Conservation (phyloP, 768 basidiomycete species). For the Podaxis sp. region DNA sequence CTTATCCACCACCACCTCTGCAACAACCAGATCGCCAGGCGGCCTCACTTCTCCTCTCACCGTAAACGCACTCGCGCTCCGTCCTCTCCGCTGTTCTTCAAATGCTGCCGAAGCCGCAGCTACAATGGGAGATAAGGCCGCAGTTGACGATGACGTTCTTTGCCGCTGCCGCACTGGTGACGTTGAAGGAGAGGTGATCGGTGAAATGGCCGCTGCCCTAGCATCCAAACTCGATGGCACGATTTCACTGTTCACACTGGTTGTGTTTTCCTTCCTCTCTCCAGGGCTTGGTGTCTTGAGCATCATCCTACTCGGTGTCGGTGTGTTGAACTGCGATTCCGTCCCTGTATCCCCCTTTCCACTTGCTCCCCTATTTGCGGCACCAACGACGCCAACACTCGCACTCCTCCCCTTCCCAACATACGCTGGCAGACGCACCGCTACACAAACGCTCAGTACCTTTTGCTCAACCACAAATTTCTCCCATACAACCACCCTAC, state of each 20-base stretch:
- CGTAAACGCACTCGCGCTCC: slow-evolving; percentile 58
- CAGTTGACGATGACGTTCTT: slow-evolving; percentile 16
- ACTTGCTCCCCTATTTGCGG: slow-evolving; percentile 14
- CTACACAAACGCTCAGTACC: slow-evolving; percentile 50
- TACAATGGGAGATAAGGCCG: slow-evolving; percentile 5
- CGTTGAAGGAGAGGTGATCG: background rate
- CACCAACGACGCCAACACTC: slow-evolving; percentile 17
- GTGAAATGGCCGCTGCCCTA: background rate
- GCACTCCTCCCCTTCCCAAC: slow-evolving; percentile 17
- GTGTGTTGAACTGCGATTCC: slow-evolving; percentile 25
- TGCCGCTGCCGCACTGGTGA: slow-evolving; percentile 1
- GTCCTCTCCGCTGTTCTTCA: slow-evolving; percentile 27
- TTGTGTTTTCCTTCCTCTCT: background rate
- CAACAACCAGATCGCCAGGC: slow-evolving; percentile 70
- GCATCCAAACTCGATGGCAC: background rate
- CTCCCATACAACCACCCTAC: slow-evolving; percentile 55
- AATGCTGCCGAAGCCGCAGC: slow-evolving; percentile 10
- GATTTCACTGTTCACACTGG: background rate
- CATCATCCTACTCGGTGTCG: slow-evolving; percentile 40
- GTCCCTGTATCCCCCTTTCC: background rate
- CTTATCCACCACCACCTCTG: slow-evolving; percentile 80
- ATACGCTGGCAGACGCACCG: slow-evolving; percentile 38
- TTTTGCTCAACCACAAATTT: slow-evolving; percentile 49
- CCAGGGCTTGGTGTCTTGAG: slow-evolving; percentile 27
- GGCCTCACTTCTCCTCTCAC: slow-evolving; percentile 59